Evolutionary conservation across 177 flowering plant species (phyloP).

Genomic region (Telopea speciosissima): DNA sequence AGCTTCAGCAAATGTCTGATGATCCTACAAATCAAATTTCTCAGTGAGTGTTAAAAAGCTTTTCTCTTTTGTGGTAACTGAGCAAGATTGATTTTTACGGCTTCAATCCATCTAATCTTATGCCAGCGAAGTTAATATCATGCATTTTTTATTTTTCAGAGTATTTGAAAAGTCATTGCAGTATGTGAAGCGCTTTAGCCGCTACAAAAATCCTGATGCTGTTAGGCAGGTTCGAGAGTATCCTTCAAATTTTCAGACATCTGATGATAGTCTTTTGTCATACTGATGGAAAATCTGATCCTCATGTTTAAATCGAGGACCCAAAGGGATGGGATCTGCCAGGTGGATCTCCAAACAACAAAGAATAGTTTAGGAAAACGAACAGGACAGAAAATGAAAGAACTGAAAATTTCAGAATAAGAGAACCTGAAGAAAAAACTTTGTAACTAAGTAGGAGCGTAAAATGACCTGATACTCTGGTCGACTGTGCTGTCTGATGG

Average conservation of each 20-base stretch:
- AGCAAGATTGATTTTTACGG: background rate
- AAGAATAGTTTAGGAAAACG: too few species aligned
- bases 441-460: too few species aligned
- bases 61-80: background rate
- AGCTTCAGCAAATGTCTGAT: slow-evolving; percentile 82
- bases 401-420: too few species aligned
- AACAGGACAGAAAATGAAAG: too few species aligned
- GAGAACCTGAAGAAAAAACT: too few species aligned
- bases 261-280: background rate
- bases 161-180: slow-evolving; percentile 97
- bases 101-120: background rate
- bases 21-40: slow-evolving; percentile 91
- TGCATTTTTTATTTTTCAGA: slow-evolving; percentile 31
- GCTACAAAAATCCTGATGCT: slow-evolving; percentile 95
- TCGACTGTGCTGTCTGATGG: too few species aligned
- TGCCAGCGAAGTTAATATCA: background rate
- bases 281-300: too few species aligned
- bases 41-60: slow-evolving; percentile 51
- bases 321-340: too few species aligned
- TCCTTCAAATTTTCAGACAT: slow-evolving; percentile 33
- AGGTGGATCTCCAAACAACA: too few species aligned
- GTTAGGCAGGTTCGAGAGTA: slow-evolving; percentile 98
- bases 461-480: too few species aligned
- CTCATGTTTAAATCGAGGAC: too few species aligned
- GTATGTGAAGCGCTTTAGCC: slow-evolving; percentile 97